These are phyloP conservation scores for Leishmania arabica DNA, from an alignment of 208 protist genomes.

Conservation along the genomic window DNA sequence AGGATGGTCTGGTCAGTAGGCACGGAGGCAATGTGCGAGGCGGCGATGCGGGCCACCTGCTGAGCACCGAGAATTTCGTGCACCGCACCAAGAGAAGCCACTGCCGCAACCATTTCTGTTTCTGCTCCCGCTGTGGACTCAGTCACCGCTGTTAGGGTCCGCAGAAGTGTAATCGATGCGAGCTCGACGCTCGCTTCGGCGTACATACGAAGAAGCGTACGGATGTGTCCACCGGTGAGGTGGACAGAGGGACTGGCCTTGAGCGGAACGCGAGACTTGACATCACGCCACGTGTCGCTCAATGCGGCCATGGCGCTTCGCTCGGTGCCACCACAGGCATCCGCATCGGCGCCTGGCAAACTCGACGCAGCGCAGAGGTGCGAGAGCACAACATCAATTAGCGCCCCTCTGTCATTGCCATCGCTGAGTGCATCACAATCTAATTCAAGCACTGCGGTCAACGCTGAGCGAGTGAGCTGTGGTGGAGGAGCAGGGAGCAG, in stretches of 20 bases:
- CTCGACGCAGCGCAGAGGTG: constrained; percentile 1
- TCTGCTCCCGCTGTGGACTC: background rate
- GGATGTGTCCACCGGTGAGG: background rate
- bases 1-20: background rate
- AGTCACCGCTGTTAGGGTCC: constrained; percentile 1
- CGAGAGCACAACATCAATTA: background rate
- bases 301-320: background rate
- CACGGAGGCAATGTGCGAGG: constrained; percentile 3
- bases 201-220: constrained; percentile 4
- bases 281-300: background rate
- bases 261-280: background rate
- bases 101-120: background rate
- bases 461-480: background rate
- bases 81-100: background rate
- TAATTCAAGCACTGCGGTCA: background rate
- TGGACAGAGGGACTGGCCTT: background rate
- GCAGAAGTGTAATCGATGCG: constrained; percentile 1
- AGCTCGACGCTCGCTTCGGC: constrained; percentile 6
- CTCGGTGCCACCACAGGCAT: background rate
- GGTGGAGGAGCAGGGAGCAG: background rate
- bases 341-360: background rate
- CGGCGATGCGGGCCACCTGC: constrained; percentile 5
- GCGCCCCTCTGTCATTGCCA: background rate
- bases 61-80: constrained; percentile 2
- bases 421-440: background rate